Evolutionary conservation across 331 rosid genomes (phyloP).

Genomic region (Ulmus americana): DNA sequence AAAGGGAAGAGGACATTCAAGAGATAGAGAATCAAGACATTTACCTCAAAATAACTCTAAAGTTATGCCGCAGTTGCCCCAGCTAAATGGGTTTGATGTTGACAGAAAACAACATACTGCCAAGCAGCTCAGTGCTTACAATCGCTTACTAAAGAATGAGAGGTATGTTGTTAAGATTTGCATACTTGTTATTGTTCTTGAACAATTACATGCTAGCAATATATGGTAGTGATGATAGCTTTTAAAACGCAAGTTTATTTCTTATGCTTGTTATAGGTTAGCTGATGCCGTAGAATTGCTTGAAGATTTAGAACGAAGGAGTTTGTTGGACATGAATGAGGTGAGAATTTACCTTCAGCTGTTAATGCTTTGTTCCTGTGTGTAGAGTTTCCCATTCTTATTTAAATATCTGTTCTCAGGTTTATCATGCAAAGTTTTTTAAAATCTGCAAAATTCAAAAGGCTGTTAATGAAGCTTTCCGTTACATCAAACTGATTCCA

Average conservation of each 20-base stretch:
- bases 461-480: constrained; percentile 88
- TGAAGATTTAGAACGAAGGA: constrained; percentile 64
- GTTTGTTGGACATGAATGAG: constrained; percentile 82
- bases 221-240: background rate
- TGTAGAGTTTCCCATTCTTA: constrained; percentile 22
- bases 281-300: constrained; percentile 59
- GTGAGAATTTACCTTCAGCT: constrained; percentile 35
- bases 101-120: constrained; percentile 34
- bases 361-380: constrained; percentile 23
- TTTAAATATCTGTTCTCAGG: constrained; percentile 47
- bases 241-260: background rate
- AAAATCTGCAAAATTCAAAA: constrained; percentile 68
- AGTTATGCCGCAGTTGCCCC: constrained; percentile 33
- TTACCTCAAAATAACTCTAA: constrained; percentile 22
- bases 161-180: constrained; percentile 39
- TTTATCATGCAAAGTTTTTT: constrained; percentile 88
- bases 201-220: constrained; percentile 1
- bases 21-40: constrained; percentile 33
- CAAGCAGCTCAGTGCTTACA: constrained; percentile 49
- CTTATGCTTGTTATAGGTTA: constrained; percentile 35
- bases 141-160: constrained; percentile 55
- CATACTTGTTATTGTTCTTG: background rate
- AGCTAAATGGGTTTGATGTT: constrained; percentile 33
- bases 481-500: constrained; percentile 63
- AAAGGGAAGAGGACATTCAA: constrained; percentile 35